These are phyloP conservation scores for Exophiala sp. DNA, from an alignment of 2,329 filamentous ascomycete genomes.

Conservation along the genomic window DNA sequence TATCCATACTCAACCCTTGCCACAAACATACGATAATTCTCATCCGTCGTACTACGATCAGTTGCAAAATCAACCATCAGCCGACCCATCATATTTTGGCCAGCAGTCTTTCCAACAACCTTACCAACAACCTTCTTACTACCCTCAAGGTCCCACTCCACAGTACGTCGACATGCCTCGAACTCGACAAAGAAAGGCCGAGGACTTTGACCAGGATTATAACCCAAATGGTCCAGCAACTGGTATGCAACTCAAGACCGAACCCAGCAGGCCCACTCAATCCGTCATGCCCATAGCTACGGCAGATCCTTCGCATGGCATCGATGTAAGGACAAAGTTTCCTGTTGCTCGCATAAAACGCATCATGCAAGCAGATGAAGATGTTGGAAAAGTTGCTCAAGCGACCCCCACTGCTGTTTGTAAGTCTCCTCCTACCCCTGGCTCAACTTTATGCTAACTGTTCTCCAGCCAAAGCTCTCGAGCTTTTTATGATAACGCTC, in stretches of 20 bases:
- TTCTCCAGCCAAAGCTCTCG: conserved; percentile 76
- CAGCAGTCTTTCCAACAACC: conserved; percentile 27
- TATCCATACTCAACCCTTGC: conserved; percentile 28
- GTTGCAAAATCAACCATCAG: conserved; percentile 33
- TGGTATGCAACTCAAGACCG: conserved; percentile 8
- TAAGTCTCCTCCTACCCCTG: conserved; percentile 41
- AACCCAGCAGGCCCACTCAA: conserved; percentile 7
- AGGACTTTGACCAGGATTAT: conserved; percentile 28
- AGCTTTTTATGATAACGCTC: conserved; percentile 95
- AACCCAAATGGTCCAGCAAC: conserved; percentile 14
- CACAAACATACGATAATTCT: conserved; percentile 28
- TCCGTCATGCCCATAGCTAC: conserved; percentile 13
- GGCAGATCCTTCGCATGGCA: conserved; percentile 44
- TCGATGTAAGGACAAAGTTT: conserved; percentile 90
- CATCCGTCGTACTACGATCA: conserved; percentile 28
- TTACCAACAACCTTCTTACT: conserved; percentile 5
- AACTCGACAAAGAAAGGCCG: conserved; percentile 37
- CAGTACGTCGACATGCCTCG: conserved; percentile 40
- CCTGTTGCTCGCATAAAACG: conserved; percentile 96
- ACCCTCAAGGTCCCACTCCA: conserved; percentile 8
- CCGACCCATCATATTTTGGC: too few relatives aligned
- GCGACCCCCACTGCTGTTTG: conserved; percentile 92
- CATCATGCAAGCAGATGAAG: conserved; percentile 99
- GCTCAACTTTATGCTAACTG: conserved; percentile 23
- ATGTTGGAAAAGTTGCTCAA: conserved; percentile 96